phyloP scores from a whole-genome alignment of 2,329 filamentous ascomycete species.

The Penicillium occitanis region DNA sequence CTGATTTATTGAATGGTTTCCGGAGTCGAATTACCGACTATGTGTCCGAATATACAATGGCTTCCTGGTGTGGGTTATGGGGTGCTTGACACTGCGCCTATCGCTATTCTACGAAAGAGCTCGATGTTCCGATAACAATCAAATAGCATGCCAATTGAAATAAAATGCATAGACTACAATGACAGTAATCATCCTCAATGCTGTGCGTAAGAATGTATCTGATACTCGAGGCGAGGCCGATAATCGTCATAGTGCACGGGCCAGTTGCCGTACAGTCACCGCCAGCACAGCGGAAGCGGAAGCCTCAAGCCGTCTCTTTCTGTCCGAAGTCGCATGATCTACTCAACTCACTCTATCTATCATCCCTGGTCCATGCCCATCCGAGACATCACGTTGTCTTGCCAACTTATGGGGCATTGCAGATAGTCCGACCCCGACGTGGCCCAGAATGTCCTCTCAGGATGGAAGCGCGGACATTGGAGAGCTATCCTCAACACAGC shows the following conservation, averaged over 20 bases:
- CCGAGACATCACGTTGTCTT: background rate
- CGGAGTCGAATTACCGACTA: background rate
- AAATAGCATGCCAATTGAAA: background rate
- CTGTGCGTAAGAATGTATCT: background rate
- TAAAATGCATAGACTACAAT: background rate
- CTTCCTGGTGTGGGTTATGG: background rate
- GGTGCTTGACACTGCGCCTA: background rate
- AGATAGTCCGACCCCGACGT: conserved; percentile 12
- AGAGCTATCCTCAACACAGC: conserved; percentile 74
- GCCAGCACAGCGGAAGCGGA: background rate
- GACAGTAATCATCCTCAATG: background rate
- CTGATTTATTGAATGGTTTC: background rate
- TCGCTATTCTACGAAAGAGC: background rate
- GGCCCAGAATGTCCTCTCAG: conserved; percentile 49
- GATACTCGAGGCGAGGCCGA: background rate
- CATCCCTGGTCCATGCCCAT: background rate
- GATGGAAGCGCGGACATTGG: conserved; percentile 52
- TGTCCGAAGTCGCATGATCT: background rate
- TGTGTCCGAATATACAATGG: background rate
- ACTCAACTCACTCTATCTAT: background rate
- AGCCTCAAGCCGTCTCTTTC: conserved; percentile 1
- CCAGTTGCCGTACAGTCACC: background rate
- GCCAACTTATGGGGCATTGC: conserved; percentile 18
- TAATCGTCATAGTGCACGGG: conserved; percentile 17
- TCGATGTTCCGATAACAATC: background rate